phyloP scores from a whole-genome alignment of 495 filamentous ascomycete genomes.

The Aspergillus ellipticus region DNA sequence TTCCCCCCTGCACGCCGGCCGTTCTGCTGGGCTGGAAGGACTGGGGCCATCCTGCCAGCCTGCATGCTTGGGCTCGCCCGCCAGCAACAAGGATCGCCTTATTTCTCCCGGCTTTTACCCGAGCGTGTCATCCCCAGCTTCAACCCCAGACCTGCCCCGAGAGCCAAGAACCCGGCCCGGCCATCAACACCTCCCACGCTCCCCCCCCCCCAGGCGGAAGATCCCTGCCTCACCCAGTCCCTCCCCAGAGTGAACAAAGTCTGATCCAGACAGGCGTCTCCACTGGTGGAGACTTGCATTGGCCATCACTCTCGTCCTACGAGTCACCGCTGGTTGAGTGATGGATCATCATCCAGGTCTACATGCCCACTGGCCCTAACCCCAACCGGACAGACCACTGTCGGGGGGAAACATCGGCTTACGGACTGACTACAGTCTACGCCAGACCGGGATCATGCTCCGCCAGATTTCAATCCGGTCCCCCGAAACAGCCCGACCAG shows the following conservation, averaged over 20 bases:
- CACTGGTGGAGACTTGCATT: neutral
- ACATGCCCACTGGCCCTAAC: neutral
- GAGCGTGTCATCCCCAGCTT: too few species aligned
- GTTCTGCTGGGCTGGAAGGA: neutral
- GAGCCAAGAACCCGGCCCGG: conserved; percentile 4
- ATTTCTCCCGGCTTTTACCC: too few species aligned
- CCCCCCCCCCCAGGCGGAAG: neutral
- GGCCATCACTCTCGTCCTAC: neutral
- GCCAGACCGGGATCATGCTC: too few species aligned
- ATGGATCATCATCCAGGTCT: neutral
- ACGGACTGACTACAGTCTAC: too few species aligned
- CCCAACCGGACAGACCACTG: too few species aligned
- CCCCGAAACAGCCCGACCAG: neutral
- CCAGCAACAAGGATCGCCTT: too few species aligned
- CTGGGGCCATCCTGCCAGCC: too few species aligned
- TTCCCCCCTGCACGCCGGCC: neutral
- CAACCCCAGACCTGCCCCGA: neutral
- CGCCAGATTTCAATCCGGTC: too few species aligned
- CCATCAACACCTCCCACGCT: too few species aligned
- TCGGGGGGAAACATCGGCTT: too few species aligned
- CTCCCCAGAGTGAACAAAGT: neutral
- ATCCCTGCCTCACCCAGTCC: conserved; percentile 1
- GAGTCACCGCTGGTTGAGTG: neutral
- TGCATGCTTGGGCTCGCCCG: too few species aligned
- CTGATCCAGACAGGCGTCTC: neutral